phyloP scores from a whole-genome alignment of 139 green algal genomes.

The Micractinium conductrix region DNA sequence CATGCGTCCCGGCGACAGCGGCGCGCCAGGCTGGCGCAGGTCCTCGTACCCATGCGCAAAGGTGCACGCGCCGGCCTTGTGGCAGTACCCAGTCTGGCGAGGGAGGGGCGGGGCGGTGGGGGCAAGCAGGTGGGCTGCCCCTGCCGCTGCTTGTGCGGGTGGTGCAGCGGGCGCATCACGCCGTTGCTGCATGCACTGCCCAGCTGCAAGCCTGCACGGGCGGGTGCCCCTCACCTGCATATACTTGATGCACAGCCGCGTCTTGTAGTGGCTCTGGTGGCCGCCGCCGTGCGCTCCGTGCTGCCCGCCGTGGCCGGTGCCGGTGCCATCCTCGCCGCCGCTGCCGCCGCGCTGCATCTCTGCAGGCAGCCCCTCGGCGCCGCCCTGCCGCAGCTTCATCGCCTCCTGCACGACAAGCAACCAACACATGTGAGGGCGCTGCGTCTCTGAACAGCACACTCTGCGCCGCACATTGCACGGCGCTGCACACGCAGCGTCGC shows the following conservation, averaged over 20 bases:
- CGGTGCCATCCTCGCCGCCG: not conserved
- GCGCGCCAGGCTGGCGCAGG: constrained; percentile 34
- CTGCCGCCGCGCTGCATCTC: constrained; percentile 5
- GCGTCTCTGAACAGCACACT: not conserved
- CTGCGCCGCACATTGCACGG: no score
- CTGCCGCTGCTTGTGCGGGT: no score
- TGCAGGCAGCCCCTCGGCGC: not conserved
- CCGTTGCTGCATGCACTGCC: no score
- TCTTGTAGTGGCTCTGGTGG: constrained; percentile 54
- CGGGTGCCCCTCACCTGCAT: no score
- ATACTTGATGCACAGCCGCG: constrained; percentile 59
- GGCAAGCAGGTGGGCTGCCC: no score
- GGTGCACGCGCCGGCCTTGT: constrained; percentile 43
- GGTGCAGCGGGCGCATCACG: no score
- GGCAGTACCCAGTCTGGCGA: constrained; percentile 54
- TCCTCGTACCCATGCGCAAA: constrained; percentile 62
- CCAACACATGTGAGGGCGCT: no score
- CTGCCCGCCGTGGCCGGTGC: not conserved
- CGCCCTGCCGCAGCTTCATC: not conserved
- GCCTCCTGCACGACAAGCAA: no score
- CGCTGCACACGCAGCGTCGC: no score
- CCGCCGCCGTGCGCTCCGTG: not conserved
- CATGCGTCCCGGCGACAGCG: constrained; percentile 9
- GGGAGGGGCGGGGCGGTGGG: no score
- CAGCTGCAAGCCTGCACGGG: no score